Evolutionary conservation across 805 yeast genomes (phyloP), one percentile per base, ranked within the genome.

Genomic region (Wickerhamomyces xylosicus): DNA sequence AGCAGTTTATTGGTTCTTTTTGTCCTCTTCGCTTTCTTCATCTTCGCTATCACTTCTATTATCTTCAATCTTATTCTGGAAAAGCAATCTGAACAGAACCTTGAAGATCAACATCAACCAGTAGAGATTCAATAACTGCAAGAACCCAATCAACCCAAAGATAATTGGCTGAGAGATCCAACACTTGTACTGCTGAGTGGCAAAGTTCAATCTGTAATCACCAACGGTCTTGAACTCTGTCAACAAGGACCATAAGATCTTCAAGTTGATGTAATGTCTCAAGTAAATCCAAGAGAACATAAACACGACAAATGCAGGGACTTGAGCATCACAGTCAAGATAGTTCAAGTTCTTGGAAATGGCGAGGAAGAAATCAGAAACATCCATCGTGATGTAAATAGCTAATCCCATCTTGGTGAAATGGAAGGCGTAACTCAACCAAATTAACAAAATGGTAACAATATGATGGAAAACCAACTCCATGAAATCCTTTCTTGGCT

Each of bases 361-460:
- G 6, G 96, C 81, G 47, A 92, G 66, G 62, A 87, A 84, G 60
- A 86, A 78, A 65, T 92, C 99, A 15, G 95, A 83, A 31, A 87
- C 71, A 61, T 92, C 99, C 99, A 92, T 92, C 19, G 97, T 86
- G 51, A 92, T 73, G 59, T 85, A 92, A 38, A 92, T 74, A 15
- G 82, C 84, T 28, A 92, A 59, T 5, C 99, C 99, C 73, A 92
- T 90, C 78, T 94, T 85, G 14, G 95, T 85, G 68, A 87, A 92
- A 61, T 92, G 96, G 71, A 92, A 92, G 49, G 89, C 75, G 60
- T 92, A 90, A 10, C 95, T 85, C 39, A 74, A 68, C 75, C 82
- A 80, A 52, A 92, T 87, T 49, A 92, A 72, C 4, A 86, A 74
- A 58, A 92, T 77, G 19, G 99, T 92, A 46, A 92, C 78, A 45